phyloP scores from a whole-genome alignment of 2,329 filamentous ascomycete genomes.

The Nemania sp. region DNA sequence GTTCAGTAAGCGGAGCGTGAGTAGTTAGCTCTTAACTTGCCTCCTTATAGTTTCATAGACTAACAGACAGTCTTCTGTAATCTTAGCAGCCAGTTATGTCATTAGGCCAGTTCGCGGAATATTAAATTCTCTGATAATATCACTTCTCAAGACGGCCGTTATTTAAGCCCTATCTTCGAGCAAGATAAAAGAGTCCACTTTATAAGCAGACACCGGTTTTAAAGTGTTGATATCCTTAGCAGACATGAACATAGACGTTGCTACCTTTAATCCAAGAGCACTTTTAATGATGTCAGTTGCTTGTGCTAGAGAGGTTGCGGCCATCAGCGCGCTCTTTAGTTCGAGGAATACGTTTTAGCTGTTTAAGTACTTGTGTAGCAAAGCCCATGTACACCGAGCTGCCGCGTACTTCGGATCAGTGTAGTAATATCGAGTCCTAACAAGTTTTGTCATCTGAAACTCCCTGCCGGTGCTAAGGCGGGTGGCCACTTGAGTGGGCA shows the following conservation, averaged over 20 bases:
- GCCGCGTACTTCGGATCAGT: not conserved
- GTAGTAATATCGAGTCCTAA: conserved; percentile 4
- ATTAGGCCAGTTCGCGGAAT: not conserved
- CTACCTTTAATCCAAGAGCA: not conserved
- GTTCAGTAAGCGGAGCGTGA: too few species aligned
- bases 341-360: not conserved
- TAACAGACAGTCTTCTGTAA: not conserved
- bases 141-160: not conserved
- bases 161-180: not conserved
- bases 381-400: not conserved
- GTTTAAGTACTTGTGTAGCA: not conserved
- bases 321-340: not conserved
- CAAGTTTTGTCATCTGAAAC: conserved; percentile 4
- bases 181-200: not conserved
- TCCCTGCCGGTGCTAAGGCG: conserved; percentile 3
- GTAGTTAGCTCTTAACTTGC: too few species aligned
- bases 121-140: not conserved
- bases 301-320: not conserved
- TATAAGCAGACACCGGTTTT: not conserved
- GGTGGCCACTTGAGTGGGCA: conserved; percentile 4
- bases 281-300: not conserved
- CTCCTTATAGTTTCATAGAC: too few species aligned
- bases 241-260: not conserved
- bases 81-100: not conserved
- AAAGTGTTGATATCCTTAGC: not conserved